phyloP scores from a whole-genome alignment of 2,329 filamentous ascomycete species.

The Xylariaceae sp. region DNA sequence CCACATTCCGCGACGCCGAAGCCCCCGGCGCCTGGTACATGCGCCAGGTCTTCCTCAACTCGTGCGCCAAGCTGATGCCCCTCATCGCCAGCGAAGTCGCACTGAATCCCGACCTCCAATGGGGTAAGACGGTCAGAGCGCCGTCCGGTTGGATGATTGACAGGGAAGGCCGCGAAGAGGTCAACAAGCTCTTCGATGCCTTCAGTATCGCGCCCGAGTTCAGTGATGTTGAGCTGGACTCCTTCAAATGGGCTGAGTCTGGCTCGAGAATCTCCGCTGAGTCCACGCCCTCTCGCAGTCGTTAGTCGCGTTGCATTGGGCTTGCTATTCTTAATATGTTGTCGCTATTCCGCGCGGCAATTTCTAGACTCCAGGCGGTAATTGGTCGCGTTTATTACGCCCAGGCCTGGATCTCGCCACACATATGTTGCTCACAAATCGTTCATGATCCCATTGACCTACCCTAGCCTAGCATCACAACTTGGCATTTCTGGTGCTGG shows the following conservation, averaged over 20 bases:
- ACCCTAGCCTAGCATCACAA: too few species aligned
- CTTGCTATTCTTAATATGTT: too few species aligned
- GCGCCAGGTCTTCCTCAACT: background rate
- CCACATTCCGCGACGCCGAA: background rate
- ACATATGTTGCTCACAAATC: too few species aligned
- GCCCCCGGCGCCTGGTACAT: background rate
- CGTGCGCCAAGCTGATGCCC: background rate
- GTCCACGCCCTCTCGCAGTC: background rate
- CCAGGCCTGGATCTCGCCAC: too few species aligned
- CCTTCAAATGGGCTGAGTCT: background rate
- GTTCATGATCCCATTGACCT: too few species aligned
- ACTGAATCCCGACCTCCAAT: background rate
- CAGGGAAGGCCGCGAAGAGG: background rate
- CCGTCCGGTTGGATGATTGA: background rate
- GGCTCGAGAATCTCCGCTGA: background rate
- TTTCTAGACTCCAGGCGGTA: too few species aligned
- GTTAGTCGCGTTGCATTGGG: background rate
- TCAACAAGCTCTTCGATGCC: background rate
- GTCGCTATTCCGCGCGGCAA: too few species aligned
- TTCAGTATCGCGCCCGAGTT: background rate
- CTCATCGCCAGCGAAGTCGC: background rate
- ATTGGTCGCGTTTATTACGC: too few species aligned
- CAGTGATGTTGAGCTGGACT: background rate
- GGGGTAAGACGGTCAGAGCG: background rate
- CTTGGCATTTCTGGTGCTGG: too few species aligned